These are phyloP conservation scores for Patellifolia procumbens DNA, from an alignment of 179 eudicot genomes.

Conservation along the genomic window DNA sequence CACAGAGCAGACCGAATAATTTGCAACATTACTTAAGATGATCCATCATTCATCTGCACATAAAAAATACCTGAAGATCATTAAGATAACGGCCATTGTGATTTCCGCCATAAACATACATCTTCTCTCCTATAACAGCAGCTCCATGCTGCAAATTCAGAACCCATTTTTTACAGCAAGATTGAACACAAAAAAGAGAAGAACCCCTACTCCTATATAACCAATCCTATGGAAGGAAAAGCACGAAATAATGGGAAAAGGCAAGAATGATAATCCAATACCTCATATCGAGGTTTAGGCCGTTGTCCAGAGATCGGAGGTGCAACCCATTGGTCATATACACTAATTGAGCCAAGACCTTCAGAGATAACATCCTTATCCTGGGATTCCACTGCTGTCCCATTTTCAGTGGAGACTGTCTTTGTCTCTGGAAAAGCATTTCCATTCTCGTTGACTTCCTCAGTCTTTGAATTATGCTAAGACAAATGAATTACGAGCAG, in stretches of 20 bases:
- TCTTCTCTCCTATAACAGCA: slow-evolving; percentile 85
- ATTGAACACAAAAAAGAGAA: not conserved
- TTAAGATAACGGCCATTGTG: slow-evolving; percentile 97
- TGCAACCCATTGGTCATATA: slow-evolving; percentile 90
- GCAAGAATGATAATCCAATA: slow-evolving; percentile 27
- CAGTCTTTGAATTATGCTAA: slow-evolving; percentile 56
- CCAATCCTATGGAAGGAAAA: not conserved
- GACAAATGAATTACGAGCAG: slow-evolving; percentile 3
- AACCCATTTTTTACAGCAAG: slow-evolving; percentile 17
- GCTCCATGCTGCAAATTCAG: slow-evolving; percentile 82
- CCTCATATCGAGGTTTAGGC: slow-evolving; percentile 97
- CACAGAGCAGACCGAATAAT: slow-evolving; percentile 3
- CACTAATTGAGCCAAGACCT: slow-evolving; percentile 63
- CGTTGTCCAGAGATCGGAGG: slow-evolving; percentile 70
- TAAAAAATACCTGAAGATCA: slow-evolving; percentile 85
- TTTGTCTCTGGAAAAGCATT: slow-evolving; percentile 59
- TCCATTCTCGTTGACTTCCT: slow-evolving; percentile 59
- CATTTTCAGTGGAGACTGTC: slow-evolving; percentile 63
- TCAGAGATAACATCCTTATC: slow-evolving; percentile 87
- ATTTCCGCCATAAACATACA: slow-evolving; percentile 94
- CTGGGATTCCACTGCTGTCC: slow-evolving; percentile 58
- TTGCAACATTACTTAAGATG: not conserved
- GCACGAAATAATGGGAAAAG: not conserved
- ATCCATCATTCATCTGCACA: not conserved
- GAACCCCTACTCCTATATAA: not conserved